Conservation (phyloP, 306 rosid species). For the Corylus heterophylla region DNA sequence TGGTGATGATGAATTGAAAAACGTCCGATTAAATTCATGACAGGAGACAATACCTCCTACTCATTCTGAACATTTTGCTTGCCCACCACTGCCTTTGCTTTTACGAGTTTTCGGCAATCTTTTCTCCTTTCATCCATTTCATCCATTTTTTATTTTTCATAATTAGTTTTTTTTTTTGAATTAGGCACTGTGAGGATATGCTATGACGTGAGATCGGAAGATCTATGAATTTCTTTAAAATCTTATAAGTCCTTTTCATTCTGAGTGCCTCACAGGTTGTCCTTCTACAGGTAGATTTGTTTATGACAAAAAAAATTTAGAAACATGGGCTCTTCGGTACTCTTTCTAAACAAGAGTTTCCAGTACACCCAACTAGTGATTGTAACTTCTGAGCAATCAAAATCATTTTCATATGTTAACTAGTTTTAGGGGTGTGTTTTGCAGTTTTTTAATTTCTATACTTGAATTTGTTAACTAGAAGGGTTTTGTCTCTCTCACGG, state of each 20-base stretch:
- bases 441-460: no score
- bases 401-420: no score
- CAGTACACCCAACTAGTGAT: no score
- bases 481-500: no score
- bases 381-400: no score
- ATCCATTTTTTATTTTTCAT: not conserved
- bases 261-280: slow-evolving; percentile 23
- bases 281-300: not conserved
- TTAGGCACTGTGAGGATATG: slow-evolving; percentile 35
- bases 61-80: slow-evolving; percentile 38
- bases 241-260: slow-evolving; percentile 30
- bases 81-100: not conserved
- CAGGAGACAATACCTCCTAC: slow-evolving; percentile 38
- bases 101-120: not conserved
- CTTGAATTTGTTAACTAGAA: no score
- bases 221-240: slow-evolving; percentile 9
- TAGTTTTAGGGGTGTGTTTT: no score
- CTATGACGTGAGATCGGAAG: slow-evolving; percentile 3
- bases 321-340: no score
- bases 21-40: slow-evolving; percentile 35
- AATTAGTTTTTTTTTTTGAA: no score
- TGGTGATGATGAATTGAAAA: slow-evolving; percentile 26
- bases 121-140: fast-evolving
- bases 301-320: no score
- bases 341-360: no score